phyloP scores from a whole-genome alignment of 2,329 filamentous ascomycete species.

The Atkinsonella texensis region DNA sequence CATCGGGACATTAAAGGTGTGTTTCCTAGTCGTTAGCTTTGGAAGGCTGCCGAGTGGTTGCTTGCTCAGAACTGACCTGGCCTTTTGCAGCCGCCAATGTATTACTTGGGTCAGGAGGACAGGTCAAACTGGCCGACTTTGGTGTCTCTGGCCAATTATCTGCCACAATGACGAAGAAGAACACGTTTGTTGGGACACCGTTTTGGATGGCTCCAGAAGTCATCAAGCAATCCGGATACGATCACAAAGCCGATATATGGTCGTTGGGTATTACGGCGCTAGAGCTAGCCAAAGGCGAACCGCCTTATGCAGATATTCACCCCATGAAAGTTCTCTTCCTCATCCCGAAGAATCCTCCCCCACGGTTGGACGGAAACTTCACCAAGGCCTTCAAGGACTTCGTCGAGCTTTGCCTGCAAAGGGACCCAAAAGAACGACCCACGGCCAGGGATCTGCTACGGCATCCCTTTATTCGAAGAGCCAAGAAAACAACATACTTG shows the following conservation, averaged over 20 bases:
- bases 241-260: conserved; percentile 97
- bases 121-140: conserved; percentile 96
- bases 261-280: conserved; percentile 90
- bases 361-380: conserved; percentile 68
- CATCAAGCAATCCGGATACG: conserved; percentile 96
- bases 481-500: conserved; percentile 92
- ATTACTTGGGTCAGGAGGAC: conserved; percentile 75
- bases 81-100: conserved; percentile 68
- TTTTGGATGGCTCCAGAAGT: conserved; percentile 99
- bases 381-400: conserved; percentile 78
- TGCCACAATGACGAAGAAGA: conserved; percentile 98
- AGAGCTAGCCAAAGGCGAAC: conserved; percentile 82
- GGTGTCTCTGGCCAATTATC: conserved; percentile 93
- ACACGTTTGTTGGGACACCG: conserved; percentile 94
- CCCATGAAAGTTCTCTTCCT: conserved; percentile 97
- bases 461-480: conserved; percentile 80
- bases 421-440: conserved; percentile 81
- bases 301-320: conserved; percentile 91
- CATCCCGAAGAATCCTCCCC: conserved; percentile 88
- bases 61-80: not conserved
- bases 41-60: not conserved
- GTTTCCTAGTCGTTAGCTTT: not conserved
- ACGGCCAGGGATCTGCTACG: conserved; percentile 77
- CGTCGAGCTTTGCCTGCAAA: conserved; percentile 69
- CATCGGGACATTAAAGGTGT: conserved; percentile 91